Base-by-base conservation (phyloP, 768 basidiomycete species). In the Suillus decipiens region DNA sequence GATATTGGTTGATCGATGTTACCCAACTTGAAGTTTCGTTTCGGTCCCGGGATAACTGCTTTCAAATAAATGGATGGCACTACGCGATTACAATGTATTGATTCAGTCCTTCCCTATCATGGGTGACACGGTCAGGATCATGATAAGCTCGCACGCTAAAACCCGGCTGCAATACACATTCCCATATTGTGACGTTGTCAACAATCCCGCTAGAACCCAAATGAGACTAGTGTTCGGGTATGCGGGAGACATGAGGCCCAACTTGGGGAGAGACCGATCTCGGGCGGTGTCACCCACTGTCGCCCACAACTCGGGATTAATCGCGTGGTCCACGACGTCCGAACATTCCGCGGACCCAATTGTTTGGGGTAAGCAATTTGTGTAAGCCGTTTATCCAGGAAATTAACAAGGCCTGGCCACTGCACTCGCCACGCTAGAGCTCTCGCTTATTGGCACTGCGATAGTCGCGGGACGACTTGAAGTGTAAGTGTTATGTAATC, bases 381-480 rank as follows among this genome's bases (percentile, higher is more conserved):
- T 51, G 50, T 51, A 51, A 31, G 50, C 50, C 50, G 50, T 51
- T 51, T 51, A 51, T 31, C 50, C 50, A 31, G 50, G 50, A 51
- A 50, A 51, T 51, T 51, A 51, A 50, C 8, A 31, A 19, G 50
- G 50, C 15, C 50, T 51, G 15, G 28, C 14, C 28, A 11, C 45
- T 47, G 45, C n/a, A 15, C 48, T 2, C 17, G 6, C 31, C 31
- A 12, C 33, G 33, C 31, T 36, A n/a, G 5, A 34, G 19, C 51
- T 36, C 33, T 53, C 51, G 51, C 51, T 53, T 53, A 53, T 53
- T 53, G 10, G 5, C 33, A 33, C 31, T 53, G 51, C 51, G 51
- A 53, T 34, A 53, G 5, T 53, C 51, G 19, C 51, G 51, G 51
- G 19, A 19, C 31, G 31, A 10, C 48, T 53, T 50, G 19, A 33